Percentiles rank a stretch among this genome's conserved stretches.
Conservation (phyloP, 305 asterid genomes). For the Fraxinus velutina region DNA sequence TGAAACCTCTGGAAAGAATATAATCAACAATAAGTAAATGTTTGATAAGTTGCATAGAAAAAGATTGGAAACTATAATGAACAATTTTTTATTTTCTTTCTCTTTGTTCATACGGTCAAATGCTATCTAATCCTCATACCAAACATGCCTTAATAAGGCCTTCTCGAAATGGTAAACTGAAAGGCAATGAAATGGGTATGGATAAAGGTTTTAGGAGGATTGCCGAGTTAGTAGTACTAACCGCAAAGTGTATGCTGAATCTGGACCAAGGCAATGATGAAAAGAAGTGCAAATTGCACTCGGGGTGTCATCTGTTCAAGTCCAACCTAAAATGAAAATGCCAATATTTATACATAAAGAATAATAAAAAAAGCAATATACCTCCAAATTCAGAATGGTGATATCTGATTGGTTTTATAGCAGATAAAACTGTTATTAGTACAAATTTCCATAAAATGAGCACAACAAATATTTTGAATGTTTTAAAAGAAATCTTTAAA, state of each 20-base stretch:
- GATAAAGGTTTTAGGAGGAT: conserved; percentile 5
- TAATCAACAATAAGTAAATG: background rate
- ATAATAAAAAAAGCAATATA: background rate
- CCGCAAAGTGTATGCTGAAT: conserved; percentile 53
- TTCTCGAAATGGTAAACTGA: background rate
- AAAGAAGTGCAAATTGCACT: conserved; percentile 37
- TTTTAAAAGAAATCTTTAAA: background rate
- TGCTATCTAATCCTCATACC: background rate
- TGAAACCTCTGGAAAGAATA: background rate
- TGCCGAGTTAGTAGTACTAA: conserved; percentile 28
- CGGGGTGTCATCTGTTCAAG: conserved; percentile 46
- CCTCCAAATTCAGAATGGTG: background rate
- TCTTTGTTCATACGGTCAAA: background rate
- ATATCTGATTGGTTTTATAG: background rate
- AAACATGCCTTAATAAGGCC: background rate
- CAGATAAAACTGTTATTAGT: background rate
- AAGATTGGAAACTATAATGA: background rate
- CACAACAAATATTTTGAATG: background rate
- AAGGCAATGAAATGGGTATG: background rate
- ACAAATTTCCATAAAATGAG: background rate
- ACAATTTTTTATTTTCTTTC: background rate
- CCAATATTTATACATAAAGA: background rate
- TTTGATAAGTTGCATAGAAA: background rate
- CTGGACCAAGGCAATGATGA: conserved; percentile 44
- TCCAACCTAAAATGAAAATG: conserved; percentile 32